Base-by-base conservation (phyloP, 805 yeast genomes). In the Starmerella gropengiesseri region DNA sequence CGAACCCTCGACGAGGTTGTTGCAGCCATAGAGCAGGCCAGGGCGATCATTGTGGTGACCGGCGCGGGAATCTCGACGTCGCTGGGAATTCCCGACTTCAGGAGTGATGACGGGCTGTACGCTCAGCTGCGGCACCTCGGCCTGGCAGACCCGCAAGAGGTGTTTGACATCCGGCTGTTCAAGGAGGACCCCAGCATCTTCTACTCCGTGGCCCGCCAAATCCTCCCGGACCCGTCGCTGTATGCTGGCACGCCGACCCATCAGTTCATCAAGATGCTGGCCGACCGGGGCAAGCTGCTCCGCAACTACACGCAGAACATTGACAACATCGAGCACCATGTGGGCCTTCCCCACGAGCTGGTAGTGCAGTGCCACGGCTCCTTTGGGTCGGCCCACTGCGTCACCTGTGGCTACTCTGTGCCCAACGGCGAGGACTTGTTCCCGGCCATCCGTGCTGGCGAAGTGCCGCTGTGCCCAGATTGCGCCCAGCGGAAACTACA, bases 31-130 rank as follows among this genome's bases (percentile, higher is more conserved):
- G 50, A 65, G n/a, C 63, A 62, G 6, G 74, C 91, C 0, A 56
- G 68, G 12, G 78, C 74, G 31, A 69, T 86, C 9, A 55, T 87
- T 45, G 86, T 86, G 0, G 59, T 86, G 18, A 83, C 95, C 0
- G 96, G 96, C 13, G 96, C 96, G 0, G 96, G 96, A 19, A 84
- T 86, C 42, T 81, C 93, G 27, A 85, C 95, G 3, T 75, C 85
- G 1, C 63, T 85, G 41, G 95, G 95, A 7, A 86, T 85, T 42
- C 95, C 95, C 0, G 95, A 85, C 62, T 85, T 86, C 63, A 71
- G 96, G 57, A 84, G 95, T 0, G 76, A 83, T n/a, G 70, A 78
- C 50, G 96, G 96, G 37, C 72, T 86, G 42, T 86, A 86, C 60
- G 69, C 83, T 1, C 73, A 72, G 54, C 70, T 87, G 52, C 69